Base-by-base conservation (phyloP, 1,139 yeast species). In the Zygosaccharomyces sapae region DNA sequence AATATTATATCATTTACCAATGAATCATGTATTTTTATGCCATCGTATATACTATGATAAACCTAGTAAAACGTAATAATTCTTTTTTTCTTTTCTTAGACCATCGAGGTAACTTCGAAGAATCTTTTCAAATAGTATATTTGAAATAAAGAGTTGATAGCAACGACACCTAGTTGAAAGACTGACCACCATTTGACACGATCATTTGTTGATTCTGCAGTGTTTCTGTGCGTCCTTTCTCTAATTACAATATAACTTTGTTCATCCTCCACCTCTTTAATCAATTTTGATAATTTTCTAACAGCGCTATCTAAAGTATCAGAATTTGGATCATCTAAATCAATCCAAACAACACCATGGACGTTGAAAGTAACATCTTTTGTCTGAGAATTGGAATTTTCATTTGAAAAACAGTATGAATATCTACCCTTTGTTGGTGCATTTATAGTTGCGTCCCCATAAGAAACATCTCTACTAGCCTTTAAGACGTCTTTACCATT, bases 121-220 rank as follows among this genome's bases (percentile, higher is more conserved):
- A 92, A 92, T 61, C 97, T 80, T 72, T 86, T 88, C 71, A 92
- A 78, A 72, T 89, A 92, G 72, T 86, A 86, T 55, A 92, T 89
- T 70, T 92, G 98, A 80, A 92, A 92, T 47, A 90, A 59, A 27
- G 96, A 86, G 74, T 89, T 92, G 54, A 78, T 80, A 37, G 84
- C 86, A 43, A 92, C 97, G 52, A 92, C 90, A 48, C 83, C 62
- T 55, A 92, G 75, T 72, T 92, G 98, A 76, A 90, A 86, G 34
- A 87, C 77, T 25, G 96, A 86, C 98, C 98, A 92, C 89, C 95
- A 92, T 71, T 92, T 92, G 61, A 92, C 97, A 65, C 98, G 82
- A 48, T 95, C 84, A 70, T 92, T 92, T 44, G 98, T 92, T 25
- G 95, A 85, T 71, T 92, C 98, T 5, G 98, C 97, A 13, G 98